phyloP scores from a whole-genome alignment of 306 rosid species.

The Begonia loranthoides region DNA sequence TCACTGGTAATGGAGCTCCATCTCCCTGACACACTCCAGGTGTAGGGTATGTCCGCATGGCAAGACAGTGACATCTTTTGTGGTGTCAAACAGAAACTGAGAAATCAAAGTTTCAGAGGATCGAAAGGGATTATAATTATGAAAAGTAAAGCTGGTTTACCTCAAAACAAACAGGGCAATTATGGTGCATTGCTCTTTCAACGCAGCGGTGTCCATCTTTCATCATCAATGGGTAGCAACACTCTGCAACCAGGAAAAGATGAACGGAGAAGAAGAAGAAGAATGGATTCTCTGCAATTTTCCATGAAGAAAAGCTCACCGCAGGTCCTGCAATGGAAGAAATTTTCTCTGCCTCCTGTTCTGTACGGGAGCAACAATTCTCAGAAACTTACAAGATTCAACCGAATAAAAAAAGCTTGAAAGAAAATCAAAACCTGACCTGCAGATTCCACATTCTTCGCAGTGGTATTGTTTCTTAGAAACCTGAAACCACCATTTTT shows the following conservation, averaged over 20 bases:
- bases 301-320: conserved; percentile 22
- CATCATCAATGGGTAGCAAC: conserved; percentile 59
- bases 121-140: not conserved
- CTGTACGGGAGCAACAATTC: conserved; percentile 17
- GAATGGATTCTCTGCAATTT: no score
- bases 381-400: not conserved
- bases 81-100: conserved; percentile 74
- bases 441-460: conserved; percentile 77
- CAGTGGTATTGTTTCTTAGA: conserved; percentile 65
- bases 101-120: not conserved
- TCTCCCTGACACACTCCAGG: conserved; percentile 48
- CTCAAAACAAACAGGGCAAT: conserved; percentile 87
- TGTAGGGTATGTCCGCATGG: conserved; percentile 58
- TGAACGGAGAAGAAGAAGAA: no score
- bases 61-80: conserved; percentile 46
- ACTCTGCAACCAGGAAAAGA: conserved; percentile 24
- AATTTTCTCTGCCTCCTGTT: conserved; percentile 53
- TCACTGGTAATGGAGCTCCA: conserved; percentile 50
- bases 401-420: not conserved
- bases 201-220: conserved; percentile 53
- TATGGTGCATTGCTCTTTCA: conserved; percentile 78
- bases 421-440: conserved; percentile 27
- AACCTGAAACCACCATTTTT: conserved; percentile 17
- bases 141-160: conserved; percentile 16
- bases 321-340: conserved; percentile 59